Conservation (phyloP, 495 filamentous ascomycete species). For the Astrothelium subdiscretum region DNA sequence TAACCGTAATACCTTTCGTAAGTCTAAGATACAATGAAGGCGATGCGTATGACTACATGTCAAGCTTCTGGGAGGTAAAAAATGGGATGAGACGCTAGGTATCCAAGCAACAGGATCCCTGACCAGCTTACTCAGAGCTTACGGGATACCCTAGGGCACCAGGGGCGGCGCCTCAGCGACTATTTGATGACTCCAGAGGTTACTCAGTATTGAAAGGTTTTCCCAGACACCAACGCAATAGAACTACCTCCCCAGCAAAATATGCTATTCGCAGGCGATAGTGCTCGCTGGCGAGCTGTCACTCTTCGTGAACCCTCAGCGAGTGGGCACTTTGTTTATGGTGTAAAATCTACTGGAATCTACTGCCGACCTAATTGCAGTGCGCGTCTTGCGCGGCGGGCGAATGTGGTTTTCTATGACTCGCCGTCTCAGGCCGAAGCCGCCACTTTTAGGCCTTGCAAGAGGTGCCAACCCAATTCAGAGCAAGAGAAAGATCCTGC, state of each 20-base stretch:
- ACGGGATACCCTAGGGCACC: too few relatives aligned
- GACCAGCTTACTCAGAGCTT: too few relatives aligned
- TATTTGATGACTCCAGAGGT: too few relatives aligned
- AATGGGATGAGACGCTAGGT: too few relatives aligned
- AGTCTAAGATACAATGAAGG: too few relatives aligned
- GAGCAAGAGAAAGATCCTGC: constrained; percentile 32
- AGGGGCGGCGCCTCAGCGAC: too few relatives aligned
- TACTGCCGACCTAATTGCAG: constrained; percentile 54
- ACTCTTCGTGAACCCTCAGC: constrained; percentile 38
- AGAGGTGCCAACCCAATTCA: constrained; percentile 48
- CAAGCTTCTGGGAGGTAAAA: too few relatives aligned
- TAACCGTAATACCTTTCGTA: too few relatives aligned
- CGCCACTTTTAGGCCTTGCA: constrained; percentile 51
- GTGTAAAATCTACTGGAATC: constrained; percentile 49
- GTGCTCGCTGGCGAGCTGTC: constrained; percentile 45
- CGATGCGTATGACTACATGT: too few relatives aligned
- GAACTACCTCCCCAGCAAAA: not conserved
- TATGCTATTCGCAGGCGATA: not conserved
- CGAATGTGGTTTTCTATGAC: constrained; percentile 49
- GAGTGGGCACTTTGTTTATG: constrained; percentile 47
- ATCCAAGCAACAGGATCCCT: too few relatives aligned
- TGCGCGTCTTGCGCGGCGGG: constrained; percentile 47
- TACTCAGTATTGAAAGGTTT: too few relatives aligned
- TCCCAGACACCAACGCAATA: too few relatives aligned
- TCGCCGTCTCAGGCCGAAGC: constrained; percentile 41